phyloP scores from a whole-genome alignment of 2,329 filamentous ascomycete genomes.

The Trichoderma hamatum region DNA sequence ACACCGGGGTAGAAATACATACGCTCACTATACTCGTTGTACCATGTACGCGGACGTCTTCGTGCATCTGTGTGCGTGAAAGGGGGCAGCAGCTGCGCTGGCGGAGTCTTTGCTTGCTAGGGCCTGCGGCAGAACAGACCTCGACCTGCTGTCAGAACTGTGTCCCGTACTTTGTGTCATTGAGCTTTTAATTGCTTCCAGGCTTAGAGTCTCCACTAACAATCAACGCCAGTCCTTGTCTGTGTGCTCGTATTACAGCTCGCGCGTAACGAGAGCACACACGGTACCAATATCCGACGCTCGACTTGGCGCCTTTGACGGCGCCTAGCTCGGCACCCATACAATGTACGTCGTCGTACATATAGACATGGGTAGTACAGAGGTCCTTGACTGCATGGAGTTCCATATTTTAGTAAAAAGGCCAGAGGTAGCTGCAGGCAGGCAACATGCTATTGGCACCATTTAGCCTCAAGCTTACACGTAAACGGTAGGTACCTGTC shows the following conservation, averaged over 20 bases:
- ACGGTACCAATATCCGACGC: not conserved
- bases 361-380: not conserved
- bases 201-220: not conserved
- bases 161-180: not conserved
- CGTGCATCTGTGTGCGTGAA: not conserved
- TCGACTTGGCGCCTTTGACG: slow-evolving; percentile 6
- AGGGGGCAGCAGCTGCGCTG: not conserved
- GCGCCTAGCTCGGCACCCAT: slow-evolving; percentile 13
- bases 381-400: not conserved
- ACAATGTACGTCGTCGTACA: not conserved
- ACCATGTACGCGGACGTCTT: not conserved
- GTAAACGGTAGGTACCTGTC: not conserved
- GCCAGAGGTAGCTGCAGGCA: not conserved
- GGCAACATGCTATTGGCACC: not conserved
- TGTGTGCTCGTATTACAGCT: not conserved
- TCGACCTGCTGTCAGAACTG: not conserved
- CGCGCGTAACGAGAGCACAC: not conserved
- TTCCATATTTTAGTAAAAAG: not conserved
- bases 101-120: not conserved
- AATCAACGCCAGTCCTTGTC: not conserved
- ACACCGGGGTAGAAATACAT: not conserved
- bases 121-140: not conserved
- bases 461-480: not conserved
- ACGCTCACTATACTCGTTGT: not conserved
- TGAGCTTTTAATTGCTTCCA: not conserved